Evolutionary conservation across 352 stramenopile species (phyloP), one percentile per base, ranked within the genome.

Genomic region (Globisporangium paroecandrum): DNA sequence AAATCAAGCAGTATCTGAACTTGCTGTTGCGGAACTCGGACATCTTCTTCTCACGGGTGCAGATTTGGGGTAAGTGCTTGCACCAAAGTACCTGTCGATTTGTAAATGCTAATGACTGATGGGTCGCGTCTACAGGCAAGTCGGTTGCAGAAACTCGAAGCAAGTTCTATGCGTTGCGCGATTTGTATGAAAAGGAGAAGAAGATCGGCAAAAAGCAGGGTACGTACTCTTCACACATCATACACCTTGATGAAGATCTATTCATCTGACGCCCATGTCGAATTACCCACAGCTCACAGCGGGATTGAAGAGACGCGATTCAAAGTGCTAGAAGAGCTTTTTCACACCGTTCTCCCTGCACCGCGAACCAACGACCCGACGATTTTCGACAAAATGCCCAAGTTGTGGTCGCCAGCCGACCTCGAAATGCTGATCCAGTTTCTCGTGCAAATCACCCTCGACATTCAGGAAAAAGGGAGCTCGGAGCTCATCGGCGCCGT

Each of bases 101-200:
- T 9, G 12, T 25, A 20, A 6, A n/a, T 62, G 25, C 24, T 34
- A 36, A 57, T 64, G 27, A 9, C 27, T 63, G 24, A 10, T n/a
- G 43, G 22, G 5, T 58, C 25, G 54, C 32, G 32, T 38, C 25
- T 57, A 15, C 22, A 89, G 81, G 79, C 22, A 90, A 89, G 66
- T 86, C 78, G 9, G 73, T 90, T 18, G 74, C 71, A 6, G 81
- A 94, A 27, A 78, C 82, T 3, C 80, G 77, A 43, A 77, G 55
- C 64, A 94, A 94, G 70, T 93, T 94, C 57, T 91, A 92, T 63
- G 70, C 81, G 46, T 70, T 91, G 27, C 81, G 82, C 9, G 81
- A 91, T 1, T 68, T 94, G 32, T 90, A 85, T 65, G n/a, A 89
- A 4, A 76, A 70, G 2, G 79, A 90, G 47, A 78, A 80, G 20